Conservation (phyloP, 805 yeast genomes). For the Yarrowia bubula region DNA sequence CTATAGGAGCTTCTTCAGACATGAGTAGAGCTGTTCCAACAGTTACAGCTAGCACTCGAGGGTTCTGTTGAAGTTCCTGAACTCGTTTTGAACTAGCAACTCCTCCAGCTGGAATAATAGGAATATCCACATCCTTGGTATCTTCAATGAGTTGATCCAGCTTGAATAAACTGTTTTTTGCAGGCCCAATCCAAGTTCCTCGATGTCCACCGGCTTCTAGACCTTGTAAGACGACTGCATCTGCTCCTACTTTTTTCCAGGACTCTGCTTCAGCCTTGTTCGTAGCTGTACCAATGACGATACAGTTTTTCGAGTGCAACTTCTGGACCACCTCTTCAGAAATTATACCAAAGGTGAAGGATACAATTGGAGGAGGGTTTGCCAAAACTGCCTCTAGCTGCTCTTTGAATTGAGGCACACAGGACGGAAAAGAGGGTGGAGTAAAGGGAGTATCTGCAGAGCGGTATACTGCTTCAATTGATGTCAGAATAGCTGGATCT, state of each 20-base stretch:
- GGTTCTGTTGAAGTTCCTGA: background rate
- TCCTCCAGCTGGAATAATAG: conserved; percentile 55
- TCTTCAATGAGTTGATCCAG: conserved; percentile 29
- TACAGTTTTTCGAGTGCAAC: conserved; percentile 43
- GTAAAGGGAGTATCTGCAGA: background rate
- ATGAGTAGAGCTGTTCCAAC: conserved; percentile 53
- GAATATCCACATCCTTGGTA: conserved; percentile 29
- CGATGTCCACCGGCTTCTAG: conserved; percentile 67
- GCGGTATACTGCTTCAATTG: conserved; percentile 24
- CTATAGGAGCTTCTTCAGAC: conserved; percentile 9
- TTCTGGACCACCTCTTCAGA: conserved; percentile 36
- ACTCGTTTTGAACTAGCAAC: conserved; percentile 42
- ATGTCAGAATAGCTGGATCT: background rate
- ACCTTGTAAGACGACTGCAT: conserved; percentile 56
- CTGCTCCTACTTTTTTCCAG: conserved; percentile 41
- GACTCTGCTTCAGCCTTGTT: conserved; percentile 45
- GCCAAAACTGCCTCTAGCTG: conserved; percentile 32
- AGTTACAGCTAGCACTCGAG: conserved; percentile 48
- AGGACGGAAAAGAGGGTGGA: background rate
- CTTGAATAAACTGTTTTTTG: conserved; percentile 33
- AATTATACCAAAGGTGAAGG: conserved; percentile 57
- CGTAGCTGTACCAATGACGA: conserved; percentile 50
- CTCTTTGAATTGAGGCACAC: conserved; percentile 30
- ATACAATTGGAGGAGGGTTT: conserved; percentile 46
- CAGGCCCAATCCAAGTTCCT: conserved; percentile 48